Percentiles rank a stretch among this genome's conserved stretches.
phyloP scores from a whole-genome alignment of 495 filamentous ascomycete species.

The Penicillium fimorum region DNA sequence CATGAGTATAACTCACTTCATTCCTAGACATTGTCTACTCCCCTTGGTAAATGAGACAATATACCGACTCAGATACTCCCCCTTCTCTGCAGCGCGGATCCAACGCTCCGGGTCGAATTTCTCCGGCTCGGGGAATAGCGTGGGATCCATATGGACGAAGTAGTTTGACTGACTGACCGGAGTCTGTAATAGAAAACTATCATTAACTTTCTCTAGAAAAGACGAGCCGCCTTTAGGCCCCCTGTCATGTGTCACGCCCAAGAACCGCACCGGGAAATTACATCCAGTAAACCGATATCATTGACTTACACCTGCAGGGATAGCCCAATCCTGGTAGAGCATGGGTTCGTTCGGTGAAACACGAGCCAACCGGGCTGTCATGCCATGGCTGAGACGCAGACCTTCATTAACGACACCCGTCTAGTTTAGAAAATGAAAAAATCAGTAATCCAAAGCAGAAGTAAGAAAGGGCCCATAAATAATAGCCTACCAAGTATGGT shows the following conservation, averaged over 20 bases:
- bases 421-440: slow-evolving; percentile 17
- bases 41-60: slow-evolving; percentile 48
- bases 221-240: not conserved
- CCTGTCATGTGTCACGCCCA: not conserved
- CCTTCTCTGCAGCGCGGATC: slow-evolving; percentile 30
- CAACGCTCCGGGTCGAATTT: slow-evolving; percentile 52
- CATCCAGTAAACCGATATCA: not conserved
- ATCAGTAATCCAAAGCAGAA: not conserved
- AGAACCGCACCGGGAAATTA: not conserved
- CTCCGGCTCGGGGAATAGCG: slow-evolving; percentile 46
- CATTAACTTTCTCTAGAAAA: slow-evolving; percentile 4
- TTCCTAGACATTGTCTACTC: slow-evolving; percentile 45
- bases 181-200: slow-evolving; percentile 21
- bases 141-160: slow-evolving; percentile 47
- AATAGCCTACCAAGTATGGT: slow-evolving; percentile 45
- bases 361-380: slow-evolving; percentile 40
- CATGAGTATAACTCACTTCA: slow-evolving; percentile 33
- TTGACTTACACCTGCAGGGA: slow-evolving; percentile 32
- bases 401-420: slow-evolving; percentile 47
- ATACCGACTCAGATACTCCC: slow-evolving; percentile 30
- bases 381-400: slow-evolving; percentile 45
- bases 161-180: slow-evolving; percentile 49
- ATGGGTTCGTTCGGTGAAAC: slow-evolving; percentile 40
- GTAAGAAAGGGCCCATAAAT: not conserved
- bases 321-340: slow-evolving; percentile 38